These are phyloP conservation scores for Colletotrichum cereale DNA, from an alignment of 2,329 filamentous ascomycete genomes.

Conservation along the genomic window DNA sequence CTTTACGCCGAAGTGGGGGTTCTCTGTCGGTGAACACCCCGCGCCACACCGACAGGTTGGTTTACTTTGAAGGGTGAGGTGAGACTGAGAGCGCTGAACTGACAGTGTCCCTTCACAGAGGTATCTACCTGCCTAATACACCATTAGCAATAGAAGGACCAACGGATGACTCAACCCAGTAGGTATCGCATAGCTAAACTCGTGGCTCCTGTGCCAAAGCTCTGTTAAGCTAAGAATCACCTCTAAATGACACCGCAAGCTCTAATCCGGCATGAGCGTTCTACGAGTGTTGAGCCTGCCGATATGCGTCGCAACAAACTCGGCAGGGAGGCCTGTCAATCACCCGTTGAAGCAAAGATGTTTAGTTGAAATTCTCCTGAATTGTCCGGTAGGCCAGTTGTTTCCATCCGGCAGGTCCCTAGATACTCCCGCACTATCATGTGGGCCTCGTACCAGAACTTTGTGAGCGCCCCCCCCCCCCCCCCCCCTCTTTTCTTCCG, in stretches of 20 bases:
- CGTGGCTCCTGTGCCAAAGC: not conserved
- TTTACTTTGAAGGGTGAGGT: not conserved
- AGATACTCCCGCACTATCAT: not conserved
- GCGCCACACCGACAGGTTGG: not conserved
- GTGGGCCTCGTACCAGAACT: not conserved
- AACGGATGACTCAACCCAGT: not conserved
- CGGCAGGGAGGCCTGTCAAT: not conserved
- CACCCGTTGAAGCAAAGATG: not conserved
- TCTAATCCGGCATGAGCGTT: not conserved
- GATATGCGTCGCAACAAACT: not conserved
- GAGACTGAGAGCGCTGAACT: not conserved
- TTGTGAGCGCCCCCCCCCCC: not conserved
- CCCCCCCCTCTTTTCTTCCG: no score
- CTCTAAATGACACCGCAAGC: no score
- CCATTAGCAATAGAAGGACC: not conserved
- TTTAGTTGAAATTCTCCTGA: not conserved
- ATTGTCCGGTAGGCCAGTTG: not conserved
- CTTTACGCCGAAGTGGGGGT: not conserved
- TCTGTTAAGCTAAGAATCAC: not conserved
- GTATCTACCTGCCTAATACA: no score
- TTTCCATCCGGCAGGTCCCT: not conserved
- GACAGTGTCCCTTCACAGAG: not conserved
- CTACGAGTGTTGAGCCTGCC: not conserved
- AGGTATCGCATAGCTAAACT: not conserved
- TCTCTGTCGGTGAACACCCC: conserved; percentile 1